Base-by-base conservation (phyloP, 116 monocot genomes). In the Dioscorea cayenensis region DNA sequence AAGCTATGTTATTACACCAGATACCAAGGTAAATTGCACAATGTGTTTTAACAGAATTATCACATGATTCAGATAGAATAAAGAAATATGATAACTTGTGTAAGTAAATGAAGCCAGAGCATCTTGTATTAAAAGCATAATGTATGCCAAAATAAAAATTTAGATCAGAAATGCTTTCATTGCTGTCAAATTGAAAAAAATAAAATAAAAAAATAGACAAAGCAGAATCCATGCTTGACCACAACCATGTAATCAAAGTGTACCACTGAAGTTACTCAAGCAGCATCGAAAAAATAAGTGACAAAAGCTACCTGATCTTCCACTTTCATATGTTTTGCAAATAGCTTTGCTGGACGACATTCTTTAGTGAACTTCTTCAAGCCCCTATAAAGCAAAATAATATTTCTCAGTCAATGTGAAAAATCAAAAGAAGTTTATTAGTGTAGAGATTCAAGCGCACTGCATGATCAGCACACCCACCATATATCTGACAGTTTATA, bases 241-340 rank as follows among this genome's bases (percentile, higher is more conserved):
- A 23, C 63, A 63, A 63, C 3, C 23, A 21, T 27, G 28, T 29
- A 36, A 58, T 8, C 3, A 17, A 55, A 58, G 19, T 32, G 4
- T 3, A 35, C 3, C 65, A 66, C 29, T 22, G 5, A 36, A 74
- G 14, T 7, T 7, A 66, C 28, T 66, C 28, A 59, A 17, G 36
- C 12, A 43, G 8, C 43, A 1, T 43, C 11, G 28, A 21, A 66
- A 35, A 35, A 25, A 35, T 36, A 21, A 25, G 43, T 9, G 27
- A 28, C 3, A 64, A 32, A 38, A 71, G 65, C 69, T 66, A 90
- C 95, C 91, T 95, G 95, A 11, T 95, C 89, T 75, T 91, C 95
- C 76, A 95, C 82, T 86, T 95, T 95, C 72, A 95, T 77, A 72
- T 95, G 95, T 38, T 95, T 95, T 64, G 95, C 95, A 74, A 95